Evolutionary conservation across 2,329 filamentous ascomycete species (phyloP), one percentile per base, ranked within the genome.

Genomic region (Pseudopyrenochaeta lycopersici): DNA sequence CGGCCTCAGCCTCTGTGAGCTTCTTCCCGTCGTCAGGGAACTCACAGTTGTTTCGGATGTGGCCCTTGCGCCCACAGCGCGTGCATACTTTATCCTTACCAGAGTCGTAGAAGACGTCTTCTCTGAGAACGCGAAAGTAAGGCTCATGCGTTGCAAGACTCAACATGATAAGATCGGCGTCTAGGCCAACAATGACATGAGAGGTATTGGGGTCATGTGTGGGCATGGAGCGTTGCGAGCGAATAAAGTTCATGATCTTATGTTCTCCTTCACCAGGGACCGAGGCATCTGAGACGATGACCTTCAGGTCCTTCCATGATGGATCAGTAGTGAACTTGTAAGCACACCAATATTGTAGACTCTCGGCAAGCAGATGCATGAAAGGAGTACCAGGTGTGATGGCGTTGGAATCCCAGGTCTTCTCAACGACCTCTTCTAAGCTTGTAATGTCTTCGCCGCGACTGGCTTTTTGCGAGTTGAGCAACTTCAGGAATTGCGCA

Each of bases 81-180:
- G 87, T 89, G 81, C 96, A 99, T n/a, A 87, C 85, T 58, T 91
- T 88, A 45, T 88, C 84, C 76, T 91, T 96, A 54, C 88, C 88
- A 60, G 97, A 91, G 73, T 97, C 91, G 63, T 89, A 90, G 74
- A 98, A 98, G 31, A 99, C 95, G 75, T 99, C 96, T 77, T 99
- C 95, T 77, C 95, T 90, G 44, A 99, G 83, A 44, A 99, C 92
- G 67, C 93, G 89, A 77, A 99, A 99, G 78, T 98, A 90, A 49
- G 96, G 95, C 74, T 99, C 96, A 77, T 99, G 96, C 14, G 95
- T 99, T 21, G 91, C 95, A 64, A 99, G 86, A 55, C 94, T 95
- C 72, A 99, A 82, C 95, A 99, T 99, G 78, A 99, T 99, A 63
- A 99, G 82, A 84, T 99, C 95, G 55, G 95, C 96, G 81, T 99